phyloP scores from a whole-genome alignment of 2,329 filamentous ascomycete species.

The Colletotrichum limetticola region DNA sequence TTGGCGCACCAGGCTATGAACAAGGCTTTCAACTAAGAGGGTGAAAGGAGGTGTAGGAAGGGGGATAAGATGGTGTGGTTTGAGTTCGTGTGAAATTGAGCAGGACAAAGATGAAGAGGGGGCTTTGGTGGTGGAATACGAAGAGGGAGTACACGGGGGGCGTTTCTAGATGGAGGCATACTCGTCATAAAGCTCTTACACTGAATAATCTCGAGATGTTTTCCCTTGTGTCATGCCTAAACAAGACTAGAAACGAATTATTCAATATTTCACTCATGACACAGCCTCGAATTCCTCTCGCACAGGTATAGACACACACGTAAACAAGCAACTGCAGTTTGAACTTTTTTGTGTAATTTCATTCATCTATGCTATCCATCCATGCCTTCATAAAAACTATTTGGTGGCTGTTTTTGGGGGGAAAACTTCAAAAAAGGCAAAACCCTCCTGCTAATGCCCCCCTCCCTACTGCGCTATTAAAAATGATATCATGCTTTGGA shows the following conservation, averaged over 20 bases:
- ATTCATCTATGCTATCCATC: neutral
- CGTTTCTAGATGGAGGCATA: slow-evolving; percentile 5
- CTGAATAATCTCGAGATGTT: neutral
- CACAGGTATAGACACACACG: neutral
- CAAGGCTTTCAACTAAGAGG: slow-evolving; percentile 68
- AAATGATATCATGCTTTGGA: neutral
- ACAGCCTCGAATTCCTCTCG: neutral
- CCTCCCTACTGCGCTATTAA: slow-evolving; percentile 14
- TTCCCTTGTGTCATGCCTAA: neutral
- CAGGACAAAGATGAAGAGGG: too few relatives aligned
- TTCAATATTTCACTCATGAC: neutral
- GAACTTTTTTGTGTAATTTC: neutral
- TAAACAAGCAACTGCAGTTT: neutral
- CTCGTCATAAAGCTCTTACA: neutral
- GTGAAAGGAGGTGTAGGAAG: neutral
- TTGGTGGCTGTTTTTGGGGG: neutral
- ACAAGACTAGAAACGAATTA: neutral
- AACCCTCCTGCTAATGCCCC: neutral
- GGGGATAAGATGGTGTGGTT: neutral
- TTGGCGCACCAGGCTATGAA: slow-evolving; percentile 86
- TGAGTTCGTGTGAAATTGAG: too few relatives aligned
- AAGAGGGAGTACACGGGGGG: neutral
- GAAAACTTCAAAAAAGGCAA: neutral
- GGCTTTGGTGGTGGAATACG: neutral
- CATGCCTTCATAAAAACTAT: neutral